phyloP scores from a whole-genome alignment of 2,329 filamentous ascomycete species.

The Xylaria sp. region DNA sequence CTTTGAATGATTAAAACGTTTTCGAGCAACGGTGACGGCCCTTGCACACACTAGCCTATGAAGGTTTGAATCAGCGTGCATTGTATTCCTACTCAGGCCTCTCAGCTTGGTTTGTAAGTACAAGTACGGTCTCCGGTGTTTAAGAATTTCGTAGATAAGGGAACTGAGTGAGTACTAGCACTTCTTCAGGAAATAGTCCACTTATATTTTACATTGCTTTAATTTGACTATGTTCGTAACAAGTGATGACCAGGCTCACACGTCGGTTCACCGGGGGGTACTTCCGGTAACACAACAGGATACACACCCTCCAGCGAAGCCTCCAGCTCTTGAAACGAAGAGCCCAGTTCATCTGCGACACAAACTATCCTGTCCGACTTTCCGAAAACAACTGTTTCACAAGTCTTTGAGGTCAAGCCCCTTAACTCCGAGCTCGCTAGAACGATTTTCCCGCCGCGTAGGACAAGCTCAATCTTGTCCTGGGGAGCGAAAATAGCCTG shows the following conservation, averaged over 20 bases:
- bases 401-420: constrained; percentile 29
- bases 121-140: not conserved
- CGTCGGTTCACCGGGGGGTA: constrained; percentile 52
- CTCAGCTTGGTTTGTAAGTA: not conserved
- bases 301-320: constrained; percentile 41
- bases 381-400: constrained; percentile 39
- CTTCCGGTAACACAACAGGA: constrained; percentile 51
- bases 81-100: not conserved
- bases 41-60: no score
- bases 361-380: constrained; percentile 38
- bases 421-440: constrained; percentile 35
- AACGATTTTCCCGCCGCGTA: constrained; percentile 44
- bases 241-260: constrained; percentile 40
- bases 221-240: not conserved
- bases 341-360: constrained; percentile 43
- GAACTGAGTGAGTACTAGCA: not conserved
- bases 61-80: not conserved
- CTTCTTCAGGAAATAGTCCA: not conserved
- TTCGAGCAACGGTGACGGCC: no score
- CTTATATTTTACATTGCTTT: no score
- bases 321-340: constrained; percentile 40
- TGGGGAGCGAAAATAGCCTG: constrained; percentile 41
- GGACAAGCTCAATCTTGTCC: constrained; percentile 45
- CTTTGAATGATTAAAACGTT: no score
- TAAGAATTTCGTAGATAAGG: not conserved